Evolutionary conservation across 1,139 yeast genomes (phyloP), one percentile per base, ranked within the genome.

Genomic region (Spencermartinsiella ligniputridi): DNA sequence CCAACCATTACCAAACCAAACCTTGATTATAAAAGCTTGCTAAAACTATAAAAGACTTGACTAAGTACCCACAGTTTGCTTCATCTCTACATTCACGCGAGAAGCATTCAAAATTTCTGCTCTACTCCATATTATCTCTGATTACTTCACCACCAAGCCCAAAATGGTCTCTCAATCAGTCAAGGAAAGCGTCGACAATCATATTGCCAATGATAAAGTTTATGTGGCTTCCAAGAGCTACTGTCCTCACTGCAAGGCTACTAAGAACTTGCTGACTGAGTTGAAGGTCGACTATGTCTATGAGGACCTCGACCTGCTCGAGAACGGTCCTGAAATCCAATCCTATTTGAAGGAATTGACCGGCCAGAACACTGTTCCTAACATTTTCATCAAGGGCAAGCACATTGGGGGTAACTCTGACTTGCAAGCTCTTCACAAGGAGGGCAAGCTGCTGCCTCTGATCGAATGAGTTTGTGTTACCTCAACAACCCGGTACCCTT

Each of bases 321-420:
- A 45, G 37, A 81, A 82, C 41, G 90, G 89, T 35, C 61, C 64
- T 15, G 83, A 74, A n/a, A 78, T 90, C 56, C 97, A 92, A 70
- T 82, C 75, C 41, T 95, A 94, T 47, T 74, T 92, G 52, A 64
- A 61, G 39, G 81, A 83, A 60, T 66, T 88, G 52, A 83, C 95
- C 35, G 95, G 96, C 51, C 97, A 92, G 72, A 75, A 79, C 56
- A 88, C 97, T 34, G 97, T 92, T 48, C 98, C 98, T 52, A 90
- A 85, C 67, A 78, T 92, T 53, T 89, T 83, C 69, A 89, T 92
- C 63, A 81, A 76, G 42, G 96, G 96, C 48, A 75, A 87, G 68
- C 96, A 88, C 70, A 79, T 92, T 58, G 98, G 98, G 51, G 98
- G 98, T 49, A 86, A 88, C 76, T 82, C 90, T 41, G 95, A 85